These are phyloP conservation scores for Aspergillus floridensis DNA, from an alignment of 2,329 filamentous ascomycete species.

Conservation along the genomic window DNA sequence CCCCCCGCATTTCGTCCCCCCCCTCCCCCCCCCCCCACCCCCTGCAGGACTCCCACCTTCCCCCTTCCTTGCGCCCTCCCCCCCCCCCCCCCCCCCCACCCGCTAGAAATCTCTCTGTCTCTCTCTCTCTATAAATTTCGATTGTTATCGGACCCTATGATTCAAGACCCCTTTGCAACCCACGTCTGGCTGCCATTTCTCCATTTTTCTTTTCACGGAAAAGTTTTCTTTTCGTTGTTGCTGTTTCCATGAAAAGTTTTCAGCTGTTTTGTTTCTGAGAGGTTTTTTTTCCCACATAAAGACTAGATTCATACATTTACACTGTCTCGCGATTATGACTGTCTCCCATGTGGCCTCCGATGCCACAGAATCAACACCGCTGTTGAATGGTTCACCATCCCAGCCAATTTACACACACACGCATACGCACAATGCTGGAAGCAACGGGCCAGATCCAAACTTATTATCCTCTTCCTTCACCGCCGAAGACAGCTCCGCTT, in stretches of 20 bases:
- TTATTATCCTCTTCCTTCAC: background rate
- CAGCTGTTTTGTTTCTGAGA: background rate
- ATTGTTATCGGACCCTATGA: background rate
- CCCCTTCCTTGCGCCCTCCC: no score
- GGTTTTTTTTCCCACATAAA: background rate
- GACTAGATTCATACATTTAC: background rate
- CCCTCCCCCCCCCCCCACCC: no score
- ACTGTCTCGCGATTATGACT: background rate
- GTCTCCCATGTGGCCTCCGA: background rate
- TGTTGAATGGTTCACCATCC: background rate
- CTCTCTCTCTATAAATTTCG: background rate
- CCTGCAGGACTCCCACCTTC: no score
- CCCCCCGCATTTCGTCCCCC: no score
- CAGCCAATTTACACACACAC: background rate
- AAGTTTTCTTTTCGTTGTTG: background rate
- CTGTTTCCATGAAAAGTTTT: background rate
- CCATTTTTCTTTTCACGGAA: background rate
- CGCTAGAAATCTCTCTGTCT: background rate
- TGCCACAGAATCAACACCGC: constrained; percentile 4
- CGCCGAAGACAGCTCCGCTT: background rate
- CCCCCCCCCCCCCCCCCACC: background rate
- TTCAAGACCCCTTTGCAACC: background rate
- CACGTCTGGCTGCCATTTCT: background rate
- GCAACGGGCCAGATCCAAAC: background rate
- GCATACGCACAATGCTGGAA: background rate